A percentile compares a stretch with the other conserved stretches of the same genome.
These are phyloP conservation scores for Chenopodium suecicum DNA, from an alignment of 148 eudicot species.

Conservation along the genomic window DNA sequence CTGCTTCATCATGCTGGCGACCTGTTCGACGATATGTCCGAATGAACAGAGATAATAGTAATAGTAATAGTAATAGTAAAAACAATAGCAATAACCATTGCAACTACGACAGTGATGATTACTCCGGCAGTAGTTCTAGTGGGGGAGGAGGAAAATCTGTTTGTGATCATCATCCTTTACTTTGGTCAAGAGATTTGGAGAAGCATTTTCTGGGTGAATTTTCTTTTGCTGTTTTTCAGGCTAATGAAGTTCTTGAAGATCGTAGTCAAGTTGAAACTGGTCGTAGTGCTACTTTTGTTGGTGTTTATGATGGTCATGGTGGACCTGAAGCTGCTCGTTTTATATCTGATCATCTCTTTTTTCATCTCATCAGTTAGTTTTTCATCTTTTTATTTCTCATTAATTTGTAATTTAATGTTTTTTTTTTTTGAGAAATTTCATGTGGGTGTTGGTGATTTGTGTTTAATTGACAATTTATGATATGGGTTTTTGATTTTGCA, in stretches of 20 bases:
- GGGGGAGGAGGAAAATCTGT: background rate
- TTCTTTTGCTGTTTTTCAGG: constrained; percentile 64
- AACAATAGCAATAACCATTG: background rate
- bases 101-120: constrained; percentile 6
- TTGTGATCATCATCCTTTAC: constrained; percentile 23
- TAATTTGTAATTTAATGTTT: background rate
- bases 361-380: constrained; percentile 44
- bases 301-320: constrained; percentile 80
- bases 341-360: constrained; percentile 44
- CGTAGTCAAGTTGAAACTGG: constrained; percentile 66
- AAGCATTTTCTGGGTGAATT: constrained; percentile 57
- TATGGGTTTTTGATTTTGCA: background rate
- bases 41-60: background rate
- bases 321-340: constrained; percentile 58
- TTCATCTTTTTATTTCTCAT: background rate
- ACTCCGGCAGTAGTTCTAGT: background rate
- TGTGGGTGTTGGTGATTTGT: constrained; percentile 7
- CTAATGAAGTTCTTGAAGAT: constrained; percentile 58
- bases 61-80: background rate
- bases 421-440: background rate
- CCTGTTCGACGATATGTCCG: background rate
- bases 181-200: constrained; percentile 60
- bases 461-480: background rate
- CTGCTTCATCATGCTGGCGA: background rate
- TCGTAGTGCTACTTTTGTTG: constrained; percentile 43